Evolutionary conservation across 257 asterid genomes (phyloP).

Genomic region (Jacaranda mimosifolia): DNA sequence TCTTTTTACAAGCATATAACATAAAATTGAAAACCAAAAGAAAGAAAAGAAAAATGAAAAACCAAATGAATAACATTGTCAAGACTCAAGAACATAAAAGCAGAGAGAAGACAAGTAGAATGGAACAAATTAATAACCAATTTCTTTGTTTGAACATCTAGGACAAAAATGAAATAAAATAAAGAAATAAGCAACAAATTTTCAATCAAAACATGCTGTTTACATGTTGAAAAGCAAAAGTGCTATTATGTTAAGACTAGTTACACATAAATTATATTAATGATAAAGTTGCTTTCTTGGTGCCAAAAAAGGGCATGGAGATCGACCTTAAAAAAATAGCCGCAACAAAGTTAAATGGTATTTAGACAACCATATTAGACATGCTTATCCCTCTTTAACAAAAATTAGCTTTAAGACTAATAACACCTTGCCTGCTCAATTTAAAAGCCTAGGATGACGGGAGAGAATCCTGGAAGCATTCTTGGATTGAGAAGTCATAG

Average conservation of each 20-base stretch:
- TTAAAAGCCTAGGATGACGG: neutral
- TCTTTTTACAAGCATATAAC: neutral
- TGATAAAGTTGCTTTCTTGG: neutral
- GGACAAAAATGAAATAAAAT: no score
- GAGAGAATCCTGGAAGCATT: neutral
- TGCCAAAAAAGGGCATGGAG: no score
- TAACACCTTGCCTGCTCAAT: neutral
- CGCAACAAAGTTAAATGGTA: neutral
- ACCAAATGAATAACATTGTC: no score
- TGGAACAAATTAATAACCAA: no score
- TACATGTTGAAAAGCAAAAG: neutral
- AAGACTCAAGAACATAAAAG: no score
- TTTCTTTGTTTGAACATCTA: no score
- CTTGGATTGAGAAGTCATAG: neutral
- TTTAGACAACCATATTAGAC: neutral
- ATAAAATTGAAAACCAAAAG: slow-evolving; percentile 3
- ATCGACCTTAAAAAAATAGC: neutral
- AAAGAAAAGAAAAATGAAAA: neutral
- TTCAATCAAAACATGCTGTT: no score
- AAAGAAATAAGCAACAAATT: no score
- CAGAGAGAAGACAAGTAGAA: neutral
- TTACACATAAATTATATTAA: neutral
- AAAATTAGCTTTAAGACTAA: neutral
- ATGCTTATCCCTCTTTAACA: neutral
- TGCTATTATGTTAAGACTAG: neutral